Base-by-base conservation (phyloP, 345 rosid species). In the Eucalyptus regnans region DNA sequence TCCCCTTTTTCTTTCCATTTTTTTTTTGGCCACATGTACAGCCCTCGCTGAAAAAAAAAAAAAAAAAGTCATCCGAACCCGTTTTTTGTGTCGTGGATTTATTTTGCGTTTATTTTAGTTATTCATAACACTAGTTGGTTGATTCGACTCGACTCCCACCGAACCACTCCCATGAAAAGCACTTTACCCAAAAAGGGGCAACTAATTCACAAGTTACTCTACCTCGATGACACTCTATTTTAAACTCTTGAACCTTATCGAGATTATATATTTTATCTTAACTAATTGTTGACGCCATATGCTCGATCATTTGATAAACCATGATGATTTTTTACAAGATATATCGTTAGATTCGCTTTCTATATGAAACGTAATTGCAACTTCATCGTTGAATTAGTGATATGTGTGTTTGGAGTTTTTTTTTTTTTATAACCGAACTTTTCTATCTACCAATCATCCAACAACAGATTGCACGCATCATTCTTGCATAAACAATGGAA, bases 341-440 rank as follows among this genome's bases (percentile, higher is more conserved):
- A 8, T 0, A 16, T 8, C 5, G 9, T n/a, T n/a, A n/a, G 37
- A 64, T n/a, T n/a, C 1, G 1, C 1, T 14, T 5, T n/a, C 37
- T 7, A 1, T n/a, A 13, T 64, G 18, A 64, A 64, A n/a, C 14
- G n/a, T 64, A n/a, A 14, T 7, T 14, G 37, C 15, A 60, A 2
- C 27, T 12, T 60, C 4, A 12, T 25, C n/a, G 1, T 60, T 60
- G 15, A 12, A 60, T 60, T 6, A 12, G 31, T 27, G 31, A 60
- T 10, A 27, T 12, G 15, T 12, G n/a, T 60, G 66, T 60, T 60
- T 60, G 2, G 66, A 60, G 2, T 27, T 60, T 52, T 44, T 44
- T 37, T 37, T 37, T 44, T 18, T 62, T 27, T 27, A 7, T 62
- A 62, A 27, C 4, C 1, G 3, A 3, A 29, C 6, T 62, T 29